Evolutionary conservation across 2,329 filamentous ascomycete genomes (phyloP).

Genomic region (Scedosporium dehoogii): DNA sequence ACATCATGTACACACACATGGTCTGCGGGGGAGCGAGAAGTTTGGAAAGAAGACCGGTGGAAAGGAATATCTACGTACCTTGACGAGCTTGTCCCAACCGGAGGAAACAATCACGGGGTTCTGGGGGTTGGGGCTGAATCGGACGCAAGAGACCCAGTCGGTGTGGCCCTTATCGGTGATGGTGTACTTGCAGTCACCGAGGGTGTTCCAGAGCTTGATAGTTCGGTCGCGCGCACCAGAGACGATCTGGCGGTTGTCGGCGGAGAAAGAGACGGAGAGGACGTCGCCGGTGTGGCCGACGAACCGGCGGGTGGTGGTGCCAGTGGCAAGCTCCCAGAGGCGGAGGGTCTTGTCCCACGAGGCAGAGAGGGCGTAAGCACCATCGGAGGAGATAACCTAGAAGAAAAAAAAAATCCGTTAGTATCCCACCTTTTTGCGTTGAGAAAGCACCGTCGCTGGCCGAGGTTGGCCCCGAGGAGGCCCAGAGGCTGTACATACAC

Average conservation of each 20-base stretch:
- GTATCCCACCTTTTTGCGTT: not conserved
- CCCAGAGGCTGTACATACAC: constrained; percentile 56
- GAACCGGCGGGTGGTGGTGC: constrained; percentile 94
- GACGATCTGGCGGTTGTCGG: constrained; percentile 99
- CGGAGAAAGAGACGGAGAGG: constrained; percentile 98
- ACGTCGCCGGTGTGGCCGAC: constrained; percentile 99
- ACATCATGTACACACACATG: constrained; percentile 65
- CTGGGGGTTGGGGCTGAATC: constrained; percentile 99
- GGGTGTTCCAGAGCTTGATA: constrained; percentile 99
- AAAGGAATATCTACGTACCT: constrained; percentile 54
- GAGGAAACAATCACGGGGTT: constrained; percentile 98
- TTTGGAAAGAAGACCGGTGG: constrained; percentile 26
- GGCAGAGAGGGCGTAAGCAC: constrained; percentile 95
- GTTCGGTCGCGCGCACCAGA: constrained; percentile 96
- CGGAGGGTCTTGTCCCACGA: constrained; percentile 99
- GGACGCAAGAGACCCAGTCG: constrained; percentile 99
- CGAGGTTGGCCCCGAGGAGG: not conserved
- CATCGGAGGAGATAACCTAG: constrained; percentile 97
- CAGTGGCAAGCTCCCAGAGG: constrained; percentile 96
- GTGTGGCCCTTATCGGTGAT: constrained; percentile 99
- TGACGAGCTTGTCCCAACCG: constrained; percentile 99
- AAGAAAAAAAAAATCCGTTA: constrained; percentile 15
- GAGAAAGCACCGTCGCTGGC: not conserved
- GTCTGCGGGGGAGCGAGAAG: constrained; percentile 3
- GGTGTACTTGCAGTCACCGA: constrained; percentile 99